Base-by-base conservation (phyloP, 805 yeast species). In the Sugiyamaella americana region DNA sequence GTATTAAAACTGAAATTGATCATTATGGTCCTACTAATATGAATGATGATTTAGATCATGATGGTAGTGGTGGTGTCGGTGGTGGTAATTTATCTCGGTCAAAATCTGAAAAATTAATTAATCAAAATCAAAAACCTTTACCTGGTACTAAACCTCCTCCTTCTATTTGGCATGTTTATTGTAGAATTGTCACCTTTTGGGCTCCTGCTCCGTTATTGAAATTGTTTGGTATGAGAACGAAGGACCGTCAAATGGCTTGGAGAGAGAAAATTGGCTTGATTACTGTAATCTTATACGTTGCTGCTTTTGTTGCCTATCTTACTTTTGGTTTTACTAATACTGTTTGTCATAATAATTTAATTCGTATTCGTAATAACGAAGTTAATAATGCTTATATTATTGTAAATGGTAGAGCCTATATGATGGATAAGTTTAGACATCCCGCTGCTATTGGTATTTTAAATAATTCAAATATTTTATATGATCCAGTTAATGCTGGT, bases 221-320 rank as follows among this genome's bases (percentile, higher is more conserved):
- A 38, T 63, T 85, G 38, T 84, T 79, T 65, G 98, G 98, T 2
- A 74, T 91, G 75, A 75, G 76, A 29, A 79, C 84, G 18, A 78
- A 79, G 55, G 89, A 81, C 38, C 78, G 95, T 50, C 97, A 89
- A 62, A 79, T 80, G 71, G 98, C 98, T 0, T 93, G 98, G 98
- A 76, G 98, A 60, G 98, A 93, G 60, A 91, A 91, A 61, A 84
- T 89, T 46, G 98, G 87, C 1, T 72, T 93, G 38, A 71, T 91
- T 38, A 74, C 93, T 1, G 73, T 88, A 46, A 88, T 91, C 56
- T 53, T 83, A 17, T 74, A 75, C 55, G 67, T 85, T 40, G 97
- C 93, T 46, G 79, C 86, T 0, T 63, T 84, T 44, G 84, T 88
- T 35, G 96, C 95, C 1, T 93, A 74, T 62, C 70, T 91, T 55